These are phyloP conservation scores for Gossypium sturtianum DNA, from an alignment of 345 rosid genomes.

Conservation along the genomic window DNA sequence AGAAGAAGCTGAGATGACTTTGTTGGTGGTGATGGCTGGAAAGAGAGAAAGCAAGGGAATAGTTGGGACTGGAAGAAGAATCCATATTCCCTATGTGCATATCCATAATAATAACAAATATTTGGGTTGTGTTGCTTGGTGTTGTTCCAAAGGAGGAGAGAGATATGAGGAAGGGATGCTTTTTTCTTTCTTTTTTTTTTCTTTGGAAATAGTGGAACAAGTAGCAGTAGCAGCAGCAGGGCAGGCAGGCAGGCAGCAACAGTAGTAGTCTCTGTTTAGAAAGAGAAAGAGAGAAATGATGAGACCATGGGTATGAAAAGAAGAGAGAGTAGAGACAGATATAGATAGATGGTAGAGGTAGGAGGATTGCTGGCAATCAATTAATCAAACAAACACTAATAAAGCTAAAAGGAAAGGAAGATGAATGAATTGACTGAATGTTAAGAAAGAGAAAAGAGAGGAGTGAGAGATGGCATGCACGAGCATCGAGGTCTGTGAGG, in stretches of 20 bases:
- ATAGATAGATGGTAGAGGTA: constrained; percentile 38
- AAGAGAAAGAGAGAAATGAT: constrained; percentile 15
- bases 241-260: no score
- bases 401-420: not conserved
- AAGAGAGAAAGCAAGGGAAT: constrained; percentile 57
- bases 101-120: constrained; percentile 4
- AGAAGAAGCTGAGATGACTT: constrained; percentile 20
- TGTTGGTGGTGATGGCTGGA: constrained; percentile 29
- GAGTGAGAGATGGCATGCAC: constrained; percentile 35
- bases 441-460: constrained; percentile 12
- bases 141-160: constrained; percentile 6
- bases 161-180: not conserved
- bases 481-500: constrained; percentile 30
- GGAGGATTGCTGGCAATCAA: not conserved
- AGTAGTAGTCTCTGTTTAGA: not conserved
- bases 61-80: constrained; percentile 28
- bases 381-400: not conserved
- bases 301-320: not conserved
- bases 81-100: constrained; percentile 34
- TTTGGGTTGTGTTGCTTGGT: not conserved
- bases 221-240: not conserved
- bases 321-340: constrained; percentile 28
- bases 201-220: constrained; percentile 45
- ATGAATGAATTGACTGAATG: not conserved
- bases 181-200: not conserved